Conservation (phyloP, 176 grass and related monocot genomes). For the Bonia amplexicaulis region DNA sequence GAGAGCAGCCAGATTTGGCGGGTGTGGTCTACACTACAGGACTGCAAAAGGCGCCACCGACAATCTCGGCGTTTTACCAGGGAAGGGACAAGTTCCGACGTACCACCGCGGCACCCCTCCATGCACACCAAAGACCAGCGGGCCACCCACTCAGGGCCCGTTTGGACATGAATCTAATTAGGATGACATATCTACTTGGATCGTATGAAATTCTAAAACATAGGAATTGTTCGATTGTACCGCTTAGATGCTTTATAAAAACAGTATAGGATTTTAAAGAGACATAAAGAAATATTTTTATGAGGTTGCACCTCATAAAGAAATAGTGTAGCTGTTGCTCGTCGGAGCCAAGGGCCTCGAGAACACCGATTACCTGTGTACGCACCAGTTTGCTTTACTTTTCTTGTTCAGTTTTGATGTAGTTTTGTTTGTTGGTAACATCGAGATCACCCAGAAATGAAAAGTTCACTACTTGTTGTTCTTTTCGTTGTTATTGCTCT, state of each 20-base stretch:
- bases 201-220: too few relatives aligned
- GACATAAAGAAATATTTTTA: too few relatives aligned
- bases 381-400: neutral
- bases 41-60: neutral
- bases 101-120: neutral
- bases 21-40: neutral
- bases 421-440: neutral
- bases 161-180: too few relatives aligned
- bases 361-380: slow-evolving; percentile 82
- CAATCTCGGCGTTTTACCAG: neutral
- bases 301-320: too few relatives aligned
- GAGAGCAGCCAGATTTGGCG: too few relatives aligned
- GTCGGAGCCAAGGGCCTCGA: slow-evolving; percentile 85
- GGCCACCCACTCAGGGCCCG: neutral
- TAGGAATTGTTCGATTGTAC: too few relatives aligned
- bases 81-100: neutral
- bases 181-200: too few relatives aligned
- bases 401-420: neutral
- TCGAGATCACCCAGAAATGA: neutral
- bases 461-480: neutral
- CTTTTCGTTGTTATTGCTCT: neutral
- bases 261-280: too few relatives aligned
- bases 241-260: too few relatives aligned
- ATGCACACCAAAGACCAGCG: neutral
- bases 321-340: slow-evolving; percentile 80